These are phyloP conservation scores for Drosera capensis DNA, from an alignment of 148 eudicot genomes.

Conservation along the genomic window DNA sequence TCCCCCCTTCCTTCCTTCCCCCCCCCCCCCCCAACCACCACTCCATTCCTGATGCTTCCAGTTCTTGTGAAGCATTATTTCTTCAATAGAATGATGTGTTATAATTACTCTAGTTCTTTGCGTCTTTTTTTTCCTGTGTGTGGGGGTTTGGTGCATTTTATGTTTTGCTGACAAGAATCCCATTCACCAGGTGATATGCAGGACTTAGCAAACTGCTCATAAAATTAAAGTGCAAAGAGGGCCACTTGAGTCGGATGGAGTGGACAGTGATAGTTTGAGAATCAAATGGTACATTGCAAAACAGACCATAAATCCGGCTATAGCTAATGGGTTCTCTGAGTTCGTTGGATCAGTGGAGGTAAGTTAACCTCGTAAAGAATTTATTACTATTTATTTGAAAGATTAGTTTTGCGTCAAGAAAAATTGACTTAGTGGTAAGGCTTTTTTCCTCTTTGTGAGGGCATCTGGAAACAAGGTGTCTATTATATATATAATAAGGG, in stretches of 20 bases:
- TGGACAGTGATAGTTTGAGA: conserved; percentile 64
- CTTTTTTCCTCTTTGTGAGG: too few species aligned
- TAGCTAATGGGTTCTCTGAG: conserved; percentile 70
- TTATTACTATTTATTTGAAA: not conserved
- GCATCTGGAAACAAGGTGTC: too few species aligned
- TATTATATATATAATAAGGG: too few species aligned
- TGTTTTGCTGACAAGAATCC: not conserved
- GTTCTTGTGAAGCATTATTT: too few species aligned
- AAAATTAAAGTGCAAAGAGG: conserved; percentile 87
- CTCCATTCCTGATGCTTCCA: too few species aligned
- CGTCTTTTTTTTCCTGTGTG: not conserved
- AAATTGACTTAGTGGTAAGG: too few species aligned
- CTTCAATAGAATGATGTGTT: too few species aligned
- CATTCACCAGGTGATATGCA: conserved; percentile 54
- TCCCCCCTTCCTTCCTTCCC: not conserved
- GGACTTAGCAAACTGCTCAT: conserved; percentile 99
- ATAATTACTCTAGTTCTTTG: not conserved
- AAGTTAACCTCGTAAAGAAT: conserved; percentile 2
- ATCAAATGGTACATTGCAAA: conserved; percentile 82
- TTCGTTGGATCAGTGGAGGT: conserved; percentile 90
- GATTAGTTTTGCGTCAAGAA: not conserved
- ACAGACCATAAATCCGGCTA: conserved; percentile 89
- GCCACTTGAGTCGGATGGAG: conserved; percentile 28
- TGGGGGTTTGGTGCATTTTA: not conserved
- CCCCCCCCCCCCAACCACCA: not conserved